Evolutionary conservation across 176 grass and related monocot genomes (phyloP).

Genomic region (Avena insularis): DNA sequence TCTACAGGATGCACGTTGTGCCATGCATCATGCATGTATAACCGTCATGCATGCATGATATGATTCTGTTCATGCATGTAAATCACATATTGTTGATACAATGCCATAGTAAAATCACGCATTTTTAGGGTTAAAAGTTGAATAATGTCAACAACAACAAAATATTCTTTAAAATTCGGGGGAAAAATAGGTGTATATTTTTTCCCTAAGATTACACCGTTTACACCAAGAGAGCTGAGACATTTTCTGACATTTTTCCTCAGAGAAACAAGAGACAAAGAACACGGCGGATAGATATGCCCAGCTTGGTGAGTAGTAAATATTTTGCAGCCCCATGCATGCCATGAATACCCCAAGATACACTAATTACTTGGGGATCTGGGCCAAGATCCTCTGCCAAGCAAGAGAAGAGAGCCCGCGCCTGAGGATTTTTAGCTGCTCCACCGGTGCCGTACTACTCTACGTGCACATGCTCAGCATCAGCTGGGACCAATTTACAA

Average conservation of each 20-base stretch:
- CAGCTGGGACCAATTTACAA: constrained; percentile 13
- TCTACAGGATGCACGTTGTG: not conserved
- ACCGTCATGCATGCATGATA: not conserved
- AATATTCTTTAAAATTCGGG: too few species aligned
- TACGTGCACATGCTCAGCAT: too few species aligned
- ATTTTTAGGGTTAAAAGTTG: too few species aligned
- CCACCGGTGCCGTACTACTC: not conserved
- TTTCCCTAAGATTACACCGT: not conserved
- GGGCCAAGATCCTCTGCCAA: constrained; percentile 36
- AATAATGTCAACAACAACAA: too few species aligned
- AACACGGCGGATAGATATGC: not conserved
- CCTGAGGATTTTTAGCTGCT: not conserved
- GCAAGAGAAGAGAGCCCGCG: not conserved
- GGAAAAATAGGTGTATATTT: not conserved
- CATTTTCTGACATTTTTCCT: not conserved
- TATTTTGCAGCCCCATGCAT: constrained; percentile 1
- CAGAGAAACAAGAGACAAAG: not conserved
- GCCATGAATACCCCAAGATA: constrained; percentile 27
- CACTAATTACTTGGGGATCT: constrained; percentile 39
- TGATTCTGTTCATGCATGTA: not conserved
- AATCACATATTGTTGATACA: too few species aligned
- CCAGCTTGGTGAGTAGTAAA: not conserved
- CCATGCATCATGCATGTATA: not conserved
- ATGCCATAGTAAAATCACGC: too few species aligned
- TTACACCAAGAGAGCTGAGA: not conserved